phyloP scores from a whole-genome alignment of 306 rosid species.

The Ochetophila trinervis region DNA sequence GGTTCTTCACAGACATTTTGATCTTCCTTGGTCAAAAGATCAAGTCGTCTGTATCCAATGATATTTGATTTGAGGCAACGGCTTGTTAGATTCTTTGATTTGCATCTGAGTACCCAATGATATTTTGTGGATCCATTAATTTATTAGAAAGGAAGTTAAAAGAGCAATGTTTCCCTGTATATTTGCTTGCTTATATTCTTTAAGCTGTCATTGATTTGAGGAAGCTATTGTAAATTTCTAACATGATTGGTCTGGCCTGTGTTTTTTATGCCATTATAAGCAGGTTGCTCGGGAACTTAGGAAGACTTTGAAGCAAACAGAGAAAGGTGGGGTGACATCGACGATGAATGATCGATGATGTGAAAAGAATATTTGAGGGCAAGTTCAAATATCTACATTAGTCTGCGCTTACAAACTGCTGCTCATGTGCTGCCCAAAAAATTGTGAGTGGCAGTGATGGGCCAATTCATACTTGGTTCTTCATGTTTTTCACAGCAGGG shows the following conservation, averaged over 20 bases:
- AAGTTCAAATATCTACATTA: slow-evolving; percentile 13
- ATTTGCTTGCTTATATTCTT: not conserved
- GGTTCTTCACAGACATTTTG: not conserved
- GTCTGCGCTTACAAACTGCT: slow-evolving; percentile 34
- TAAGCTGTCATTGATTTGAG: not conserved
- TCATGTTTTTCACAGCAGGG: slow-evolving; percentile 32
- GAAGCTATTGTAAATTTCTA: not conserved
- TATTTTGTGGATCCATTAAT: not conserved
- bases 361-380: slow-evolving; percentile 25
- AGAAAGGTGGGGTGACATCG: slow-evolving; percentile 38
- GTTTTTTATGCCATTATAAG: slow-evolving; percentile 18
- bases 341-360: slow-evolving; percentile 36
- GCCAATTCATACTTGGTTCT: slow-evolving; percentile 34
- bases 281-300: slow-evolving; percentile 76
- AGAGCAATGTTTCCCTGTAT: not conserved
- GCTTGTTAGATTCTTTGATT: not conserved
- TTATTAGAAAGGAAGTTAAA: not conserved
- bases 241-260: slow-evolving; percentile 11
- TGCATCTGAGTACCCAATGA: not conserved
- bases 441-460: slow-evolving; percentile 43
- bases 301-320: slow-evolving; percentile 51
- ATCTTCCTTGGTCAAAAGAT: not conserved
- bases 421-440: slow-evolving; percentile 36
- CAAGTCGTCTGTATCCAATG: not conserved
- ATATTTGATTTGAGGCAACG: not conserved